Conservation (phyloP, 371 early-diverging fungal species). For the Homolaphlyctis polyrhiza region DNA sequence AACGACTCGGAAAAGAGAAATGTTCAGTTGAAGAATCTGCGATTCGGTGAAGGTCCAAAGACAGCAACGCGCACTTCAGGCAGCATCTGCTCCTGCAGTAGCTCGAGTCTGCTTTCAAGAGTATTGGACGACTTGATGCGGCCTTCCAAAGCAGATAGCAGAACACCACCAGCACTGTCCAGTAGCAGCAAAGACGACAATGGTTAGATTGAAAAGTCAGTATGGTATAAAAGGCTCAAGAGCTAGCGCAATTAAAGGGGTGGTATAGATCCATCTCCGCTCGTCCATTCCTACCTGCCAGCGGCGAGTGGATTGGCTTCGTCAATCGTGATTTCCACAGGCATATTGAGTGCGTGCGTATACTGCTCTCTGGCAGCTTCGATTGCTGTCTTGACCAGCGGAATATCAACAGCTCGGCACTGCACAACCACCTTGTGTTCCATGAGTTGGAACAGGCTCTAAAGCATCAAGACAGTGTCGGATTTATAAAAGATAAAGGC, state of each 20-base stretch:
- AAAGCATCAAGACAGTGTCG: too few relatives aligned
- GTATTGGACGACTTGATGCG: constrained; percentile 85
- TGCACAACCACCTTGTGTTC: constrained; percentile 67
- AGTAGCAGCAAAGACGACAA: not conserved
- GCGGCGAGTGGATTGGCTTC: constrained; percentile 55
- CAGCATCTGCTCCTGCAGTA: constrained; percentile 61
- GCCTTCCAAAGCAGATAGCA: constrained; percentile 69
- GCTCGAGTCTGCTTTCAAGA: constrained; percentile 79
- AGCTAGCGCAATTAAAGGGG: not conserved
- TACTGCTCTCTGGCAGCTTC: constrained; percentile 56
- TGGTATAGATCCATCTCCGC: not conserved
- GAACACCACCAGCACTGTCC: constrained; percentile 84
- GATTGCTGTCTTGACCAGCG: constrained; percentile 54
- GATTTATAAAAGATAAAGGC: not conserved
- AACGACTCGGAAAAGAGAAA: too few relatives aligned
- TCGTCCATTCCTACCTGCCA: too few relatives aligned
- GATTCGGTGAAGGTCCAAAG: constrained; percentile 84
- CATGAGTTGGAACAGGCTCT: constrained; percentile 79
- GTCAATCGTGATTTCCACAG: constrained; percentile 51
- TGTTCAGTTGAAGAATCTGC: constrained; percentile 86
- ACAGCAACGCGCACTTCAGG: constrained; percentile 84
- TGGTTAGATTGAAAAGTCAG: not conserved
- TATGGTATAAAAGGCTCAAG: not conserved
- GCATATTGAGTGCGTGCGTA: constrained; percentile 47
- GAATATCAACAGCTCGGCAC: constrained; percentile 69